A percentile compares a stretch with the other conserved stretches of the same genome.
phyloP scores from a whole-genome alignment of 108 stramenopile species.

The Poteriospumella lacustris region DNA sequence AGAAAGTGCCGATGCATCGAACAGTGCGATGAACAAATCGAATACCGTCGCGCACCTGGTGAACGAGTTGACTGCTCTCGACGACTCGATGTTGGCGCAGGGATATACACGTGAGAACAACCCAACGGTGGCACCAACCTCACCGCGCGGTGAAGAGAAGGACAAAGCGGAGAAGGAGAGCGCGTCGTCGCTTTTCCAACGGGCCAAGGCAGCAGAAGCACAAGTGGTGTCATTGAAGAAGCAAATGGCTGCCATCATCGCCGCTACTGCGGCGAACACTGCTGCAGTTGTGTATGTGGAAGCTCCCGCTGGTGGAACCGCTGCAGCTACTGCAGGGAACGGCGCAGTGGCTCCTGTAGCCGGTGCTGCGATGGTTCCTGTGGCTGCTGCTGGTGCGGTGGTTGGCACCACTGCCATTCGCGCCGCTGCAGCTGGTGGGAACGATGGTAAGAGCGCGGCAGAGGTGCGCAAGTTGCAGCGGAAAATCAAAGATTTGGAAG shows the following conservation, averaged over 20 bases:
- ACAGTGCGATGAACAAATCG: neutral
- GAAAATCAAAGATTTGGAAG: conserved; percentile 13
- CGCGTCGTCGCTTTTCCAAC: neutral
- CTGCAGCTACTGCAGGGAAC: neutral
- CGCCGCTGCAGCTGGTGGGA: neutral
- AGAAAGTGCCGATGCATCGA: neutral
- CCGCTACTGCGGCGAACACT: neutral
- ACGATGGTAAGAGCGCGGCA: neutral
- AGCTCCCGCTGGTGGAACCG: neutral
- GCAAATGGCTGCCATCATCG: conserved; percentile 38
- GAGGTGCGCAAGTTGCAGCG: neutral
- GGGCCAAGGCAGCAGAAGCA: conserved; percentile 7
- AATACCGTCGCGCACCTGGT: neutral
- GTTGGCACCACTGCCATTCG: neutral
- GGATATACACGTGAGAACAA: conserved; percentile 8
- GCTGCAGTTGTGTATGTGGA: neutral
- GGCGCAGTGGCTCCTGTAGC: neutral
- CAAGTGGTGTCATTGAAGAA: conserved; percentile 36
- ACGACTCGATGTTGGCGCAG: neutral
- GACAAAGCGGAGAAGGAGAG: neutral
- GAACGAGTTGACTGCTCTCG: neutral
- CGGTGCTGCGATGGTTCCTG: neutral
- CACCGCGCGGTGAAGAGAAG: too few species aligned
- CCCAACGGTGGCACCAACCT: too few species aligned
- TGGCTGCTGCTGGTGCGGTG: neutral